Conservation (phyloP, 1,284 basidiomycete genomes). For the Somion occarium region DNA sequence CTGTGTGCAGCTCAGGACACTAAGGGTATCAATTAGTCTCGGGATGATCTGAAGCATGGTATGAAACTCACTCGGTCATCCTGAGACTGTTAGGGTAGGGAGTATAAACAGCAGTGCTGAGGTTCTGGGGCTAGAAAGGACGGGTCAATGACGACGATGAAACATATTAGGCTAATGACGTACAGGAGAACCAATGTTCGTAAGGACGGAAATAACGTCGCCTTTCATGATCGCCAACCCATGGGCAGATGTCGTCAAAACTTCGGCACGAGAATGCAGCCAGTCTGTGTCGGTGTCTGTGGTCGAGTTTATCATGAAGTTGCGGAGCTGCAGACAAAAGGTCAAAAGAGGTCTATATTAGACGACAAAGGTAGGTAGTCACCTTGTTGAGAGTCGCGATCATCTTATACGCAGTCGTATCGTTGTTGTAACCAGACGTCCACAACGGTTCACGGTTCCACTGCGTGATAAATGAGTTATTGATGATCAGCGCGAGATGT, state of each 20-base stretch:
- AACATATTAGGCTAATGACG: background rate
- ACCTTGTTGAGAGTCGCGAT: constrained; percentile 64
- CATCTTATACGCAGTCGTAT: constrained; percentile 55
- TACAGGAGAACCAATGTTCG: constrained; percentile 75
- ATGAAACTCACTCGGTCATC: constrained; percentile 47
- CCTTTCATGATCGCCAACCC: constrained; percentile 75
- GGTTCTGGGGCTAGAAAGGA: constrained; percentile 44
- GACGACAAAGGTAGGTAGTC: too few relatives aligned
- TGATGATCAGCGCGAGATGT: background rate
- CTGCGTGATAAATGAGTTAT: constrained; percentile 29
- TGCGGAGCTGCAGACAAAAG: constrained; percentile 45
- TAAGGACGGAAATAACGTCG: constrained; percentile 62
- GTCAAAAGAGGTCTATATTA: too few relatives aligned
- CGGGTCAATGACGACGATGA: constrained; percentile 4
- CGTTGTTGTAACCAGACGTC: constrained; percentile 63
- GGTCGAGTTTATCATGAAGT: constrained; percentile 52
- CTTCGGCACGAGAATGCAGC: constrained; percentile 49
- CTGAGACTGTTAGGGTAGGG: constrained; percentile 41
- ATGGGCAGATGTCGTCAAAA: constrained; percentile 52
- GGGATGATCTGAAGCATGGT: constrained; percentile 5
- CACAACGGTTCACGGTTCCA: constrained; percentile 78
- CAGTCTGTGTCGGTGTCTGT: constrained; percentile 39
- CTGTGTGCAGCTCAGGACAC: constrained; percentile 58
- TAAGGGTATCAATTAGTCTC: constrained; percentile 19
- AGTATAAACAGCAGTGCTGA: constrained; percentile 50